Percentiles rank a stretch among this genome's conserved stretches.
Conservation (phyloP, 768 basidiomycete genomes). For the Trametes cingulata region DNA sequence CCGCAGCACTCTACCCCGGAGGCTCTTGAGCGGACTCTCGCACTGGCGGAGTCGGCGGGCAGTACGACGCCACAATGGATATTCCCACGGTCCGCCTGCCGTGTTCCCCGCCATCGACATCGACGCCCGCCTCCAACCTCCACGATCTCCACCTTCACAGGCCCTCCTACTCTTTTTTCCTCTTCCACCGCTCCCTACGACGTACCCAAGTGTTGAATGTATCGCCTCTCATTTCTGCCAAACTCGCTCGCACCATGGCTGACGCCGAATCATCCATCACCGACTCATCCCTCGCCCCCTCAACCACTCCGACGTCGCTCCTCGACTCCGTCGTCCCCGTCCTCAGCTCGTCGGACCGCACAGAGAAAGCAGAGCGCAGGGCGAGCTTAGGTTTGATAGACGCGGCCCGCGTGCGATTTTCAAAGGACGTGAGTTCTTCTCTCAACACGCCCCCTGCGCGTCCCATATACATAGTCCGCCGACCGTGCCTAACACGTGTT, state of each 20-base stretch:
- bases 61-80: slow-evolving; percentile 12
- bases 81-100: slow-evolving; percentile 10
- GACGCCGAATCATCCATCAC: slow-evolving; percentile 22
- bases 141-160: not conserved
- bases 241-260: slow-evolving; percentile 17
- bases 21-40: not conserved
- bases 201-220: slow-evolving; percentile 16
- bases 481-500: slow-evolving; percentile 41
- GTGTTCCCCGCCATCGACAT: not conserved
- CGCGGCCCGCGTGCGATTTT: slow-evolving; percentile 36
- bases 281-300: slow-evolving; percentile 29
- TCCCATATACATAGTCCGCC: slow-evolving; percentile 23
- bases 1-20: not conserved
- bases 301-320: slow-evolving; percentile 25
- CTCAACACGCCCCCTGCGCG: slow-evolving; percentile 23
- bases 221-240: slow-evolving; percentile 12
- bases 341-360: slow-evolving; percentile 15
- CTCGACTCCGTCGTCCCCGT: slow-evolving; percentile 24
- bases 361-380: slow-evolving; percentile 24
- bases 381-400: slow-evolving; percentile 35
- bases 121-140: slow-evolving; percentile 1
- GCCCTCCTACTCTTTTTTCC: not conserved
- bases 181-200: slow-evolving; percentile 12
- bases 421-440: slow-evolving; percentile 35
- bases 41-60: not conserved